Evolutionary conservation across 106 monocot genomes (phyloP).

Genomic region (Phalaenopsis aphrodite): DNA sequence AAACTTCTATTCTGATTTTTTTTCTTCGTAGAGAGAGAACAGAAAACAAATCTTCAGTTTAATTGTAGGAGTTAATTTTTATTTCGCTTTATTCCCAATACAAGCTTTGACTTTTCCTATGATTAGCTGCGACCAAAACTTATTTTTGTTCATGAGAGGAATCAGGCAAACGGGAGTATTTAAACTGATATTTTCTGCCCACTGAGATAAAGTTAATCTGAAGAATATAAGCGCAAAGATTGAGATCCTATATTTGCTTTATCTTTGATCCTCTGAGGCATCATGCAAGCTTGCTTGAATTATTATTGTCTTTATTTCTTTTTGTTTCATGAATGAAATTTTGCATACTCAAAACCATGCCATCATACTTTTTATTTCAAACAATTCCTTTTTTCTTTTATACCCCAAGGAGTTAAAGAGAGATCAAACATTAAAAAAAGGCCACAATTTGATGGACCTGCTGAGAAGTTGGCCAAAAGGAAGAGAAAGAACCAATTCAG

Average conservation of each 20-base stretch:
- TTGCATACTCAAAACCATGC: background rate
- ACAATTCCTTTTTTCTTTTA: background rate
- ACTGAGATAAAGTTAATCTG: too few species aligned
- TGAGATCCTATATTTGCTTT: background rate
- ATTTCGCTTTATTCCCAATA: background rate
- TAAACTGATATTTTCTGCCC: too few species aligned
- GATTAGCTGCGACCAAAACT: too few species aligned
- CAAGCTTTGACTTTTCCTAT: background rate
- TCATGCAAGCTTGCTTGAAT: background rate
- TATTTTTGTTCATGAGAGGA: too few species aligned
- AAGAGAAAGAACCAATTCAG: slow-evolving; percentile 55
- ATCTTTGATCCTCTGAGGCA: background rate
- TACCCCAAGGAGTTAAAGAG: background rate
- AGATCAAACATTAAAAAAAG: slow-evolving; percentile 1
- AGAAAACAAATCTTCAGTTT: too few species aligned
- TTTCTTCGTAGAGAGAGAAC: too few species aligned
- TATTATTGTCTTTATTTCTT: background rate
- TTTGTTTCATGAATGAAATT: background rate
- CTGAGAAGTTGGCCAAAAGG: slow-evolving; percentile 17
- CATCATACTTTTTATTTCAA: background rate
- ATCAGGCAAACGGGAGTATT: too few species aligned
- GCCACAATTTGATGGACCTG: slow-evolving; percentile 11
- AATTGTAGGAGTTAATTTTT: background rate
- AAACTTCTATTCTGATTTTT: too few species aligned
- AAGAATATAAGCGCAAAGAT: background rate